Conservation (phyloP, 2,329 filamentous ascomycete species). For the Curvularia lunata region DNA sequence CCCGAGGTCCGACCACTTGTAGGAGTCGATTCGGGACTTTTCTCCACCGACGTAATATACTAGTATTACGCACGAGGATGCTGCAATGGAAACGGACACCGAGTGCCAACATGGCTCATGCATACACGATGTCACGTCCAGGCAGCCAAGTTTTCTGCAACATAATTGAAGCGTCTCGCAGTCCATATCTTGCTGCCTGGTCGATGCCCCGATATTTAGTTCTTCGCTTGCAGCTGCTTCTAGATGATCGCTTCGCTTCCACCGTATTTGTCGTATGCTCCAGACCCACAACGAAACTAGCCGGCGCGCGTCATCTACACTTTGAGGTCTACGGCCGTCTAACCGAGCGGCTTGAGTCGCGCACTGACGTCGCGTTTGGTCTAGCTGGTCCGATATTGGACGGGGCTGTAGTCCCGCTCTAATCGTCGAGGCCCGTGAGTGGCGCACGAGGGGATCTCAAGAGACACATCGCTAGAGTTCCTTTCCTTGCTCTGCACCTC, state of each 20-base stretch:
- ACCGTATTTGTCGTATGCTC: slow-evolving; percentile 12
- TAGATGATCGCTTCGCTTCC: background rate
- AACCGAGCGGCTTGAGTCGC: slow-evolving; percentile 6
- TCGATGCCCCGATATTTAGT: background rate
- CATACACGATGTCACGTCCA: background rate
- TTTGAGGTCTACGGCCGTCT: slow-evolving; percentile 1
- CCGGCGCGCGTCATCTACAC: slow-evolving; percentile 6
- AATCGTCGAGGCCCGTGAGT: slow-evolving; percentile 15
- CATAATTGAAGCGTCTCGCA: background rate
- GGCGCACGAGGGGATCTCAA: slow-evolving; percentile 9
- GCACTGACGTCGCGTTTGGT: background rate
- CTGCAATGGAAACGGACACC: background rate
- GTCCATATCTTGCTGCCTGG: background rate
- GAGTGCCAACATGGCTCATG: background rate
- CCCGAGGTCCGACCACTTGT: background rate
- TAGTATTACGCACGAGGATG: background rate
- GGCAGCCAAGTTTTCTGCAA: background rate
- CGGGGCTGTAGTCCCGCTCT: background rate
- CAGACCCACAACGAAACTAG: slow-evolving; percentile 7
- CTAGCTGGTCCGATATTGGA: slow-evolving; percentile 2
- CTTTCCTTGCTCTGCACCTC: slow-evolving; percentile 8
- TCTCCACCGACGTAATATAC: background rate
- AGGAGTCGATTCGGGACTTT: background rate
- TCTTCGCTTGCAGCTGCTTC: background rate
- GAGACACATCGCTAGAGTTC: slow-evolving; percentile 2